Conservation (phyloP, 768 basidiomycete species). For the Boletus vermiculosoides region DNA sequence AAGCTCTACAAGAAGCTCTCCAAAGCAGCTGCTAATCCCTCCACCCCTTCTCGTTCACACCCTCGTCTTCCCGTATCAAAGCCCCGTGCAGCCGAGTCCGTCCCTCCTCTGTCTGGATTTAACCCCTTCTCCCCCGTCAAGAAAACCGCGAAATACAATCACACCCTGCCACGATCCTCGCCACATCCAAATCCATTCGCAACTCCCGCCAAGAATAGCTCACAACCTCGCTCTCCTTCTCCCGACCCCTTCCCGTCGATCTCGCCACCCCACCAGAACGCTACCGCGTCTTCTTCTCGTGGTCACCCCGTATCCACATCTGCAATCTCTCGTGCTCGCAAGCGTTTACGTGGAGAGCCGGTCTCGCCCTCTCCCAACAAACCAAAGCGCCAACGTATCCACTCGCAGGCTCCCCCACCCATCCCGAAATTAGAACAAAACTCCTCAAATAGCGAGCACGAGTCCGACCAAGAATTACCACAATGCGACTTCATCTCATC, state of each 20-base stretch:
- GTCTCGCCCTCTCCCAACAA: constrained; percentile 83
- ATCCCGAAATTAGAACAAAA: constrained; percentile 34
- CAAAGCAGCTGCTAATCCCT: constrained; percentile 40
- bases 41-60: constrained; percentile 34
- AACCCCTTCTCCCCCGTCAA: constrained; percentile 84
- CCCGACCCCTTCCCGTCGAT: constrained; percentile 44
- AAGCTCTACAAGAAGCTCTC: constrained; percentile 76
- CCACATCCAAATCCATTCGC: constrained; percentile 42
- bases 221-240: constrained; percentile 32
- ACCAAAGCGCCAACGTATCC: constrained; percentile 64
- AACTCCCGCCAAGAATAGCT: constrained; percentile 41
- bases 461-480: constrained; percentile 34
- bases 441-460: constrained; percentile 36
- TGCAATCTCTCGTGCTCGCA: constrained; percentile 68
- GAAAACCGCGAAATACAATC: constrained; percentile 30
- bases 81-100: constrained; percentile 50
- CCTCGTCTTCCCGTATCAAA: constrained; percentile 40
- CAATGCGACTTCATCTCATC: constrained; percentile 37
- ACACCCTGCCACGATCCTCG: constrained; percentile 8
- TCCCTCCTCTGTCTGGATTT: constrained; percentile 52
- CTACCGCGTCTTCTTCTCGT: constrained; percentile 16
- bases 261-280: constrained; percentile 11
- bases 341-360: constrained; percentile 77
- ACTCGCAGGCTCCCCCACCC: constrained; percentile 40
- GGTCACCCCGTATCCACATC: constrained; percentile 29